Evolutionary conservation across 108 stramenopile genomes (phyloP), one percentile per base, ranked within the genome.

Genomic region (Pseudonitzschia multistriata): DNA sequence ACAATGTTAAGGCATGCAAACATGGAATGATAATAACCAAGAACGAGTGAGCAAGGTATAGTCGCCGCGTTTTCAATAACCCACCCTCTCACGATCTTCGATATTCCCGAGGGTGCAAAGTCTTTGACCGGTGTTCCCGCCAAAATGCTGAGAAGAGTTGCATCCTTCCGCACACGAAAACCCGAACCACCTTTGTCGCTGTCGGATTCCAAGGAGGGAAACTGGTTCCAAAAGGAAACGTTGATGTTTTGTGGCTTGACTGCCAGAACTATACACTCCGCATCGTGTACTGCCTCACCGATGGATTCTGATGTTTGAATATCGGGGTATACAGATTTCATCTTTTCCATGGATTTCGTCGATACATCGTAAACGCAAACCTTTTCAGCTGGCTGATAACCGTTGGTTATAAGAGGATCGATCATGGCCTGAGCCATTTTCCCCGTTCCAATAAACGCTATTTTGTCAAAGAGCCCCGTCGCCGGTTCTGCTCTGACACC

Each of bases 361-460:
- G 82, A 84, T 13, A 91, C 93, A 66, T 91, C 93, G 59, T 74
- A 91, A 5, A 86, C 76, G 17, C 84, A 68, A 28, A 91, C 77
- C 28, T 83, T 71, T 21, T 82, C 71, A 11, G 81, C 85, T 1
- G 83, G 76, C 67, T 88, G 87, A 22, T 85, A 74, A 14, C 88
- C 84, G n/a, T 70, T 71, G 45, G 56, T 55, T 25, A 92, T 82
- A 36, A 96, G 73, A 28, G 92, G 93, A 48, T 79, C 71, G 34
- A 97, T 75, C 80, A 97, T 85, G 48, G 97, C 93, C 65, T 95
- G 93, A 30, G 90, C 89, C 97, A 97, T 97, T 70, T 90, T 94
- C 17, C 97, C 97, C n/a, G 93, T 86, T 30, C 97, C 97, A 48
- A 96, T 81, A 65, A 95, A 92, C 65, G 89, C 67, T 47, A 95